A percentile compares a stretch with the other conserved stretches of the same genome.
These are phyloP conservation scores for Epichloe coenophiala DNA, from an alignment of 2,329 filamentous ascomycete genomes.

Conservation along the genomic window DNA sequence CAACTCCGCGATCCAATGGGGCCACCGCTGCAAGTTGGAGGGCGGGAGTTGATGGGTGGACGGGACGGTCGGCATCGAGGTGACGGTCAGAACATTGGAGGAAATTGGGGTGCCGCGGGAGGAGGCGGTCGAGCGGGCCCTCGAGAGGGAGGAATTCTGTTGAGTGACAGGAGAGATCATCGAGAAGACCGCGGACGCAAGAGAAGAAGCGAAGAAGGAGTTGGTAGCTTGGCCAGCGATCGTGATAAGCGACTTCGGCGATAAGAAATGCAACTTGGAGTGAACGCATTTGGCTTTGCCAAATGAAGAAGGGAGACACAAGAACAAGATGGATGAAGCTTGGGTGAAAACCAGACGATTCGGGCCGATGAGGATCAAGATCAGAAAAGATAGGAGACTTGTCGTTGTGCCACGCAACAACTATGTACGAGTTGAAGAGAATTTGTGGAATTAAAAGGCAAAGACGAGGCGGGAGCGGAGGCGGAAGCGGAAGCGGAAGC, in stretches of 20 bases:
- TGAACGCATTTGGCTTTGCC: neutral
- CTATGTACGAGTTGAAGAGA: constrained; percentile 1
- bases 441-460: neutral
- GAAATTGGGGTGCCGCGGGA: constrained; percentile 9
- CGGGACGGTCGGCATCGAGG: constrained; percentile 20
- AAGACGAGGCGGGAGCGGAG: neutral
- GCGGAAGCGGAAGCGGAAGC: neutral
- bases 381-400: neutral
- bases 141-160: constrained; percentile 17
- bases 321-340: neutral
- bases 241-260: constrained; percentile 42
- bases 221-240: constrained; percentile 25
- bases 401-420: neutral
- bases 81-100: constrained; percentile 11
- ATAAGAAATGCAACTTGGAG: constrained; percentile 13
- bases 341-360: neutral
- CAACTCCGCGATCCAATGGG: constrained; percentile 18
- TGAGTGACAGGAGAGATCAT: constrained; percentile 19
- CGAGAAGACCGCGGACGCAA: constrained; percentile 25
- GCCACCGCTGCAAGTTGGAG: constrained; percentile 14
- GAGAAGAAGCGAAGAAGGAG: constrained; percentile 34
- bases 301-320: neutral
- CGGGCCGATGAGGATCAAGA: neutral
- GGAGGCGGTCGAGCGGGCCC: constrained; percentile 17
- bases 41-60: constrained; percentile 18